Percentiles rank a stretch among this genome's conserved stretches.
These are phyloP conservation scores for Decorospora gaudefroyi DNA, from an alignment of 2,329 filamentous ascomycete species.

Conservation along the genomic window DNA sequence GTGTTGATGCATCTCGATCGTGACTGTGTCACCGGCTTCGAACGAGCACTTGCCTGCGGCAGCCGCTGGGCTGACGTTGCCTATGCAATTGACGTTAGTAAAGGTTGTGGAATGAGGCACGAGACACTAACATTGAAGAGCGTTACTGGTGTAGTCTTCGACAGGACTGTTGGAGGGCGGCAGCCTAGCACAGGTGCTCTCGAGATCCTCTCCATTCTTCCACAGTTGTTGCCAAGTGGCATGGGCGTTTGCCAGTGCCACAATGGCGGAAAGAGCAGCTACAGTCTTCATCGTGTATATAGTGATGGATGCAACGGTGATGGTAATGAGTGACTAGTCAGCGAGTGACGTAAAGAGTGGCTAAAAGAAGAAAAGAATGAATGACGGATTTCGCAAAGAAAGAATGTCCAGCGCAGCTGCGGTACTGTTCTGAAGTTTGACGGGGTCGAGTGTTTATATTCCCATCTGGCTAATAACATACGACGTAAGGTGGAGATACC, in stretches of 20 bases:
- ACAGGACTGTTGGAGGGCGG: constrained; percentile 37
- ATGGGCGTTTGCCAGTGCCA: constrained; percentile 35
- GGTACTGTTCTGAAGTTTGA: constrained; percentile 17
- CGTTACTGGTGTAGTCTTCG: constrained; percentile 38
- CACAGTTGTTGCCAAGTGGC: constrained; percentile 40
- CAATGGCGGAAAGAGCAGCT: constrained; percentile 33
- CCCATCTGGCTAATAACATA: constrained; percentile 15
- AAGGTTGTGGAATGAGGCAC: not conserved
- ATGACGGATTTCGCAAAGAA: constrained; percentile 29
- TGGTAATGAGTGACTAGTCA: constrained; percentile 23
- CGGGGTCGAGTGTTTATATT: constrained; percentile 29
- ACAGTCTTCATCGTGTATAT: constrained; percentile 32
- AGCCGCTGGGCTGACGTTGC: constrained; percentile 34
- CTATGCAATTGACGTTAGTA: constrained; percentile 7
- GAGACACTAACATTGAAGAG: constrained; percentile 29
- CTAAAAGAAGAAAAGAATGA: constrained; percentile 22
- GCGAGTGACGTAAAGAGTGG: constrained; percentile 33
- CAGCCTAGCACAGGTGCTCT: constrained; percentile 37
- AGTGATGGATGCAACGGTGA: constrained; percentile 6
- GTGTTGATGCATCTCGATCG: constrained; percentile 41
- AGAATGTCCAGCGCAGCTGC: constrained; percentile 43
- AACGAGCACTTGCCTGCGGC: constrained; percentile 35
- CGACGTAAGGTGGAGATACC: constrained; percentile 20
- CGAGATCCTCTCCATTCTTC: constrained; percentile 39
- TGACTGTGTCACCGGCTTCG: constrained; percentile 34